Evolutionary conservation across 2,329 filamentous ascomycete species (phyloP), one percentile per base, ranked within the genome.

Genomic region (Didymella pinodella): DNA sequence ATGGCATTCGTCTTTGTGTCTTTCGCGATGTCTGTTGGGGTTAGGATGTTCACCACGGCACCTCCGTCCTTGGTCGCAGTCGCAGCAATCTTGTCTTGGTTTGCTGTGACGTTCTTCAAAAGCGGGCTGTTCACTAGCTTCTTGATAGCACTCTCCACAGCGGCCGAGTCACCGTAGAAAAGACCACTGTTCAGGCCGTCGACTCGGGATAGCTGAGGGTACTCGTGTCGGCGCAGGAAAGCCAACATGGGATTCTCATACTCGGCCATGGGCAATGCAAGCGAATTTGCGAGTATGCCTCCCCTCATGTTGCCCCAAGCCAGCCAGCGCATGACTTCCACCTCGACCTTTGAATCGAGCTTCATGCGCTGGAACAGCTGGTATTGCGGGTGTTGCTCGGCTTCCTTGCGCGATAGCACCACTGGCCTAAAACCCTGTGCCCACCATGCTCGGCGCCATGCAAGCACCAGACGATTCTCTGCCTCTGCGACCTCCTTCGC

Each of bases 361-460:
- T 77, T 73, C 65, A 78, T 63, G 44, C 72, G 71, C 58, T 93
- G 88, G 52, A 96, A 80, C 52, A 88, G 82, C 65, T 88, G 83
- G 74, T 94, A 97, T 20, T 91, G 79, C 0, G 91, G 91, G 72
- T 97, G 95, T 71, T 88, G 88, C 82, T 89, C 90, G 18, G 93
- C 93, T 74, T 98, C 94, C 1, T 85, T 87, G 16, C 87, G 85
- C 49, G 90, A 89, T 55, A 98, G 79, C 40, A 98, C 90, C 7
- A 95, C 83, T 0, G 95, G 94, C 62, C 84, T 88, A 79, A 98
- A 97, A 11, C 94, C 95, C 70, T 96, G 88, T 0, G 93, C 92
- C 91, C 92, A 98, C 93, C 94, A 98, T 2, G 94, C 93, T 45
- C 92, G 86, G 60, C 93, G 86, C 95, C 95, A 98, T 52, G 91